phyloP scores from a whole-genome alignment of 179 eudicot species.

The Silene noctiflora region DNA sequence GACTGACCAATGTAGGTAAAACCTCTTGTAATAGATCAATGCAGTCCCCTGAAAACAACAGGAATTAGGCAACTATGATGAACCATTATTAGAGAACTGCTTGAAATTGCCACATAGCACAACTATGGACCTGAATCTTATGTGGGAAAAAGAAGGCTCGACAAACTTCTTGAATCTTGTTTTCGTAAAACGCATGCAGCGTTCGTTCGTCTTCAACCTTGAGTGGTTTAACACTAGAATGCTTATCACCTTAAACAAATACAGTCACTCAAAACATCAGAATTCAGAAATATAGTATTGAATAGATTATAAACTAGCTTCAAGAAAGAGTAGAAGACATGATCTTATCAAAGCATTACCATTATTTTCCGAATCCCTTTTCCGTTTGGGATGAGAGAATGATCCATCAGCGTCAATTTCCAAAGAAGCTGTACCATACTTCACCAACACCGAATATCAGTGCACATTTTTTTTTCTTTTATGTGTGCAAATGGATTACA shows the following conservation, averaged over 20 bases:
- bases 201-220: conserved; percentile 76
- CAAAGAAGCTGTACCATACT: conserved; percentile 82
- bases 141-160: conserved; percentile 85
- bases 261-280: not conserved
- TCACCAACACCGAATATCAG: conserved; percentile 35
- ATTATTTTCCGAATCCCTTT: conserved; percentile 44
- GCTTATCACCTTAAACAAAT: conserved; percentile 52
- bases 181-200: conserved; percentile 75
- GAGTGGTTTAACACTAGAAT: conserved; percentile 76
- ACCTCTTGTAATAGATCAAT: conserved; percentile 86
- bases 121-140: conserved; percentile 72
- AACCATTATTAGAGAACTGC: not conserved
- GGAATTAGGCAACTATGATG: not conserved
- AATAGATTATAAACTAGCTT: conserved; percentile 9
- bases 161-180: conserved; percentile 87
- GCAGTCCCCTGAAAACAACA: conserved; percentile 74
- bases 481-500: not conserved
- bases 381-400: conserved; percentile 61
- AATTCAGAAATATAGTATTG: not conserved
- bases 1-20: conserved; percentile 94
- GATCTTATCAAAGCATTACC: conserved; percentile 33
- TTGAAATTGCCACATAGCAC: conserved; percentile 16
- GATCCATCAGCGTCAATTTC: conserved; percentile 86
- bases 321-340: not conserved
- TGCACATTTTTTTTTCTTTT: not conserved